A percentile compares a stretch with the other conserved stretches of the same genome.
phyloP scores from a whole-genome alignment of 2,329 filamentous ascomycete species.

The Xylaria sp. region DNA sequence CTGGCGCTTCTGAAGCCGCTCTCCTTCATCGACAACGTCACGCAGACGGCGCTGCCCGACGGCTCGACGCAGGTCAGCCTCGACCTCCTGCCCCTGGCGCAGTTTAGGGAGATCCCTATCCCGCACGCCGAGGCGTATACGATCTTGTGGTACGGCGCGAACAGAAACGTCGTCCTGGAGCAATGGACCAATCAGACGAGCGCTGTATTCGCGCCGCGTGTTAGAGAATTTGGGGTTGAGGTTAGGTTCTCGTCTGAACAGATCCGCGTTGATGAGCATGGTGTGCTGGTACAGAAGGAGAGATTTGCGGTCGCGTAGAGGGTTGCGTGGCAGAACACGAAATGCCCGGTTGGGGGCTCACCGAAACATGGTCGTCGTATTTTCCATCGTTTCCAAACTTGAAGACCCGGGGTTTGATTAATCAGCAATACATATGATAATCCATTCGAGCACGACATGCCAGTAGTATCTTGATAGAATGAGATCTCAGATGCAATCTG shows the following conservation, averaged over 20 bases:
- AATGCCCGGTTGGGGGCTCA: too few relatives aligned
- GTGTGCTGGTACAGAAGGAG: constrained; percentile 39
- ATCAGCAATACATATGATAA: too few relatives aligned
- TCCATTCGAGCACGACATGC: too few relatives aligned
- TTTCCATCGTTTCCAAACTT: too few relatives aligned
- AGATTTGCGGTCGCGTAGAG: constrained; percentile 30
- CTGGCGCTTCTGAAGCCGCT: constrained; percentile 45
- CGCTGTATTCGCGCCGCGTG: constrained; percentile 37
- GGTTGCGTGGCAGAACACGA: too few relatives aligned
- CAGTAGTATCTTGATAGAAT: too few relatives aligned
- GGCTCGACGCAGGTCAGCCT: constrained; percentile 44
- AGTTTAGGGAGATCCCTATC: constrained; percentile 45
- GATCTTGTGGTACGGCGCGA: constrained; percentile 46
- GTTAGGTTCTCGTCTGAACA: constrained; percentile 48
- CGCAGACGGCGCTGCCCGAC: constrained; percentile 38
- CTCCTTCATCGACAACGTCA: constrained; percentile 47
- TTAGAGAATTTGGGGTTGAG: constrained; percentile 43
- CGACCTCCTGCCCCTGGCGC: constrained; percentile 45
- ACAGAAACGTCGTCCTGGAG: constrained; percentile 40
- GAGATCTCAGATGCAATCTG: too few relatives aligned
- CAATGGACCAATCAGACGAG: constrained; percentile 48
- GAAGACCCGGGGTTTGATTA: too few relatives aligned
- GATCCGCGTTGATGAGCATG: constrained; percentile 43
- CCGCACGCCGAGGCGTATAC: constrained; percentile 44
- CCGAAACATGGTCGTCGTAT: too few relatives aligned